Base-by-base conservation (phyloP, 2,329 filamentous ascomycete genomes). In the Trichoderma endophyticum region DNA sequence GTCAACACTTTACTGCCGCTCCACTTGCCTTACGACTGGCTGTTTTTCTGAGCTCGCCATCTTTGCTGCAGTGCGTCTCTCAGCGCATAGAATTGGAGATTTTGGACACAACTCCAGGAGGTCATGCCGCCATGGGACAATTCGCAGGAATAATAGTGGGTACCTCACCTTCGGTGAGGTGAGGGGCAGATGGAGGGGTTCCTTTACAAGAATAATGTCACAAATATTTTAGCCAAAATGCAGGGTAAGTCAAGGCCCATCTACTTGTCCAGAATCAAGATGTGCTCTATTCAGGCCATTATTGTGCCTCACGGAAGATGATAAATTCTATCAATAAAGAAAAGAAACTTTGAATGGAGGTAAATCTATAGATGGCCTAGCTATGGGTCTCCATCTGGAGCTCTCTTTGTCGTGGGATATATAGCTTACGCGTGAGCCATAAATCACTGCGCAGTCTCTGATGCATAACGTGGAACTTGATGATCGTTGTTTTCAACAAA, bases 41-140 rank as follows among this genome's bases (percentile, higher is more conserved):
- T 79, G 78, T 75, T 84, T 85, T 70, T 78, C 82, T 79, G 82
- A 79, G 76, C 79, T 82, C 56, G 82, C 81, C 83, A 85, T 85
- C 14, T 73, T 81, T 60, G 74, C 74, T 73, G 70, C 69, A 62
- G 75, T 72, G 66, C 68, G 74, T 72, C 70, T 74, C 60, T 76
- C 72, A 34, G 60, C 59, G 48, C 56, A 70, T 54, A 60, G 34
- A 61, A 30, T 63, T 36, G 64, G 36, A 54, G 32, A 34, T 60
- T 72, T 78, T 72, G 72, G 63, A 74, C 74, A 71, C 71, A 74
- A 74, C 74, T 77, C 79, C 43, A 28, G 36, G 36, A 71, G 54
- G 69, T 77, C 77, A 78, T 76, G 76, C 77, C 57, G 51, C 14
- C 66, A 36, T 39, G 43, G 21, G 63, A 54, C 67, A 62, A 61